Conservation (phyloP, 2,329 filamentous ascomycete species). For the Fusarium fujikuroi region DNA sequence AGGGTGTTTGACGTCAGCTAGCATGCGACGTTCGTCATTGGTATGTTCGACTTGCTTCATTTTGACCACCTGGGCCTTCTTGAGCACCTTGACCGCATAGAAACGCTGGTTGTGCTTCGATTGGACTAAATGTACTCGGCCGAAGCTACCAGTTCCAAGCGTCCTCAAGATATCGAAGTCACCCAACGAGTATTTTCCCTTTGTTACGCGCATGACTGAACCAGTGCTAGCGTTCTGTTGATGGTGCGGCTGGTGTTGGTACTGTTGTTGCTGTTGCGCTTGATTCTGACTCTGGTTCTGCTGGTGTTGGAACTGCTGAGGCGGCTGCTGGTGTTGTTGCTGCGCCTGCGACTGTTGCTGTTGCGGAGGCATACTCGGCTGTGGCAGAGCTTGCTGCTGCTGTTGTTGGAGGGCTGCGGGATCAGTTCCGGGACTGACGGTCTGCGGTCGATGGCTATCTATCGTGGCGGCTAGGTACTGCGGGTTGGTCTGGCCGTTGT, state of each 20-base stretch:
- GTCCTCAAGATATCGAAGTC: conserved; percentile 94
- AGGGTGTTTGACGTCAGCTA: conserved; percentile 96
- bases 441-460: conserved; percentile 44
- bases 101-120: conserved; percentile 98
- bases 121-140: conserved; percentile 94
- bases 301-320: conserved; percentile 29
- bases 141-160: conserved; percentile 95
- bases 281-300: conserved; percentile 29
- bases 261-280: conserved; percentile 38
- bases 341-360: conserved; percentile 45
- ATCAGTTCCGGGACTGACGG: conserved; percentile 53
- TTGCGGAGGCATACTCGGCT: conserved; percentile 47
- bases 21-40: conserved; percentile 96
- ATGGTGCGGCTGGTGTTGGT: conserved; percentile 47
- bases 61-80: conserved; percentile 98
- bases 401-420: conserved; percentile 51
- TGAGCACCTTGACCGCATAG: conserved; percentile 98
- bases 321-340: conserved; percentile 41
- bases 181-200: conserved; percentile 93
- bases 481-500: conserved; percentile 38
- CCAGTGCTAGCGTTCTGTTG: conserved; percentile 49
- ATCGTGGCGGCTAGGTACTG: conserved; percentile 45
- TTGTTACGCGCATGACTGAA: conserved; percentile 74
- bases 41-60: conserved; percentile 99
- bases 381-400: conserved; percentile 48